Base-by-base conservation (phyloP, 2,329 filamentous ascomycete species). In the Fusarium sp. region DNA sequence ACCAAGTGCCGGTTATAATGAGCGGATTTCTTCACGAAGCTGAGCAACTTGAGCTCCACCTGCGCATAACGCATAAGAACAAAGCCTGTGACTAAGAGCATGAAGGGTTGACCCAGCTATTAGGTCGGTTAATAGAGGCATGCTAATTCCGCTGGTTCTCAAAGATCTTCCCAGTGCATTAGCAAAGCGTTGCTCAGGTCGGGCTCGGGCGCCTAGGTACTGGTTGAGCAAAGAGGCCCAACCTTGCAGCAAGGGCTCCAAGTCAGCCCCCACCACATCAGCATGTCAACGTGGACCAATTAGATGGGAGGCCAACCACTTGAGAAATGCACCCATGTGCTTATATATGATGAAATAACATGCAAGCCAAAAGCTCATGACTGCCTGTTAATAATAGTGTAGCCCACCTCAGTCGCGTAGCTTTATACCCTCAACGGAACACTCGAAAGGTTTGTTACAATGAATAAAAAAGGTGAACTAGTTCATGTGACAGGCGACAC, bases 281-380 rank as follows among this genome's bases (percentile, higher is more conserved):
- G 36, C 24, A 18, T 10, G 34, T 9, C 51, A 54, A 54, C 51
- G 51, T 54, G 51, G 34, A 26, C 51, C 51, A 54, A 54, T 39
- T 22, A 54, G n/a, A 24, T 54, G 5, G 13, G 24, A 26, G 17
- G n/a, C 3, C 18, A 39, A 11, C 20, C n/a, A 34, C n/a, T 7
- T 5, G 30, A 13, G 24, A 38, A 52, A 20, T 26, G n/a, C 50
- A 20, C 18, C 9, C 6, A 38, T 24, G 8, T 26, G n/a, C n/a
- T 24, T 26, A 18, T 15, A 10, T 14, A 34, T 52, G 22, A 24
- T 2, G 13, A 51, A 26, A 22, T 9, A 26, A 26, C 8, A 24
- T 36, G 32, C 48, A 20, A 39, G 24, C 5, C 7, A 28, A 30
- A 22, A 17, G 4, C 6, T 39, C 6, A 15, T 18, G 15, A 17